Conservation (phyloP, 169 alveolate genomes). For the Theileria parva region DNA sequence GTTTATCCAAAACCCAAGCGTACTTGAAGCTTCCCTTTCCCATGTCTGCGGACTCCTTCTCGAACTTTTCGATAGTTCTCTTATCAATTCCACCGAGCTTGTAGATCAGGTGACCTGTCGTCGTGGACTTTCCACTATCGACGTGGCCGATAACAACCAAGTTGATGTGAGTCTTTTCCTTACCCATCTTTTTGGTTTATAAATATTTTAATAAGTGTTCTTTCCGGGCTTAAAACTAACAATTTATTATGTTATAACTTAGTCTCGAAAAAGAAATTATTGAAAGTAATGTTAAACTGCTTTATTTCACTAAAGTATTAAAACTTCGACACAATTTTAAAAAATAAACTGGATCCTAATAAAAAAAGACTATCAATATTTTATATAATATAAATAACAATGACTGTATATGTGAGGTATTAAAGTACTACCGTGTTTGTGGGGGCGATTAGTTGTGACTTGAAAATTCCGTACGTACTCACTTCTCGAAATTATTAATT, state of each 20-base stretch:
- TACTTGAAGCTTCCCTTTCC: conserved; percentile 95
- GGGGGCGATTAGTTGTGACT: conserved; percentile 5
- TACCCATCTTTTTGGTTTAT: conserved; percentile 64
- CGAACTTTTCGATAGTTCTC: conserved; percentile 94
- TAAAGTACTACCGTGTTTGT: not conserved
- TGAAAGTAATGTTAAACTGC: not conserved
- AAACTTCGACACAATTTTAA: not conserved
- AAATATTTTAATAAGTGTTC: not conserved
- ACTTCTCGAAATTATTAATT: not conserved
- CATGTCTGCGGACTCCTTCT: conserved; percentile 92
- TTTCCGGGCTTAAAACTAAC: not conserved
- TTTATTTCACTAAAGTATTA: not conserved
- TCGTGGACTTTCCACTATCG: conserved; percentile 97
- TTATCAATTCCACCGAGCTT: conserved; percentile 94
- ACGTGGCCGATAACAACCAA: conserved; percentile 96
- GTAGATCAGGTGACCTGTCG: conserved; percentile 94
- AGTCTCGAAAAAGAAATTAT: not conserved
- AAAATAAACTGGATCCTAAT: not conserved
- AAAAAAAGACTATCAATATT: not conserved
- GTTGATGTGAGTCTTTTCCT: conserved; percentile 90
- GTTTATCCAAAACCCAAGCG: conserved; percentile 98
- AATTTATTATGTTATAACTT: too few relatives aligned
- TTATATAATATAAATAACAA: not conserved
- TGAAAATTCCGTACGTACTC: not conserved
- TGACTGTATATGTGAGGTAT: conserved; percentile 10